Evolutionary conservation across 148 eudicot genomes (phyloP).

Genomic region (Amaranthus palmeri): DNA sequence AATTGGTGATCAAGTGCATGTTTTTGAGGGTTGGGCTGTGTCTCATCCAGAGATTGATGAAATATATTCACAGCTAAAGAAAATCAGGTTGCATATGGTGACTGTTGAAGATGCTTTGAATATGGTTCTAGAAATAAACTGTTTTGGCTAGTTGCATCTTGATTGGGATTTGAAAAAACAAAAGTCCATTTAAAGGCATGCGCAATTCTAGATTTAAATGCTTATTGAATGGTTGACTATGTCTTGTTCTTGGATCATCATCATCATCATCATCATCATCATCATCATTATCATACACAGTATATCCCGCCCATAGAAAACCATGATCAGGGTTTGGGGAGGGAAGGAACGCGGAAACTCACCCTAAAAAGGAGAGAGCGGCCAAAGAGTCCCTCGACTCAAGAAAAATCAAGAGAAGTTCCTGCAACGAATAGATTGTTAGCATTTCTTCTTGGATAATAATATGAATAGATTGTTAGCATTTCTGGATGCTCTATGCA

Average conservation of each 20-base stretch:
- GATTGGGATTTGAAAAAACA: neutral
- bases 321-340: no score
- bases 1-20: constrained; percentile 26
- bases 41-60: constrained; percentile 29
- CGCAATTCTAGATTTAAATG: neutral
- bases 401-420: no score
- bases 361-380: no score
- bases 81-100: constrained; percentile 27
- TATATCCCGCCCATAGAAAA: no score
- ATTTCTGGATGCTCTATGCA: neutral
- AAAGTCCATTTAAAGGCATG: neutral
- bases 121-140: neutral
- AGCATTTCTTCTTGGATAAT: neutral
- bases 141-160: neutral
- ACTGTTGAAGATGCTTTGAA: constrained; percentile 17
- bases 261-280: no score
- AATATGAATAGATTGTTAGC: neutral
- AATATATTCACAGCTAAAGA: constrained; percentile 24
- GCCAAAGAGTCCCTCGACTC: no score
- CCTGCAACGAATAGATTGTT: no score
- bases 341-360: no score
- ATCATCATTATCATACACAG: no score
- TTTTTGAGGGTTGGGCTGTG: constrained; percentile 31
- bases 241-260: no score
- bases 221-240: neutral